Evolutionary conservation across 345 rosid genomes (phyloP).

Genomic region (Gossypium raimondii): DNA sequence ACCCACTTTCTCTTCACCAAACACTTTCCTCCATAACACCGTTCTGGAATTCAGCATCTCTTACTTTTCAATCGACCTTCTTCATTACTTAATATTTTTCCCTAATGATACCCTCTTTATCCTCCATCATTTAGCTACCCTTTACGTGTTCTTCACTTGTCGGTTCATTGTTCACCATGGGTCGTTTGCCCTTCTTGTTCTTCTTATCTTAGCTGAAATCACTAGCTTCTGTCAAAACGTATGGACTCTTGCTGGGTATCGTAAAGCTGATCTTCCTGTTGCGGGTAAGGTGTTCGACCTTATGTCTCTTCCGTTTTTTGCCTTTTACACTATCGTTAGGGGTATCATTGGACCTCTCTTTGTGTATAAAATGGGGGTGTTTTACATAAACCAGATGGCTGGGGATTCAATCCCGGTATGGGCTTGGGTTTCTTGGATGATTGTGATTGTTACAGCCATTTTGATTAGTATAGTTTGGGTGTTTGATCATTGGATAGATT

Average conservation of each 20-base stretch:
- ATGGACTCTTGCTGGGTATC: conserved; percentile 51
- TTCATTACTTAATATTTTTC: conserved; percentile 61
- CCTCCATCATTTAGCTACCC: conserved; percentile 76
- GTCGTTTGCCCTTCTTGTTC: conserved; percentile 51
- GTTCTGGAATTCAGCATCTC: conserved; percentile 78
- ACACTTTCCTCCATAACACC: conserved; percentile 36
- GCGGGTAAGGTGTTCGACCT: conserved; percentile 42
- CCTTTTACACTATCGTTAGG: conserved; percentile 55
- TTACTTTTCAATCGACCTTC: conserved; percentile 66
- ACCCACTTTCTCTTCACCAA: conserved; percentile 44
- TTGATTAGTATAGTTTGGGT: conserved; percentile 65
- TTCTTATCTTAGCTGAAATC: conserved; percentile 67
- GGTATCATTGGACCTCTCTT: conserved; percentile 60
- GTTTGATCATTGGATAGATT: conserved; percentile 47
- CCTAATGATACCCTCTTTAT: conserved; percentile 69
- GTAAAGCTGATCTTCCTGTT: conserved; percentile 36
- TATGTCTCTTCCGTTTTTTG: conserved; percentile 50
- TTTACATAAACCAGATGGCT: conserved; percentile 40
- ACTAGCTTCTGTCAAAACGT: conserved; percentile 78
- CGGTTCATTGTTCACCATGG: conserved; percentile 53
- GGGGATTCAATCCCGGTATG: conserved; percentile 51
- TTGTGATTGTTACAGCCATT: conserved; percentile 52
- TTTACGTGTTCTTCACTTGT: conserved; percentile 67
- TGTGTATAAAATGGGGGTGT: conserved; percentile 46
- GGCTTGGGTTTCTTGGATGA: conserved; percentile 88